Percentiles rank a stretch among this genome's conserved stretches.
phyloP scores from a whole-genome alignment of 495 filamentous ascomycete genomes.

The Penicillium roqueforti region DNA sequence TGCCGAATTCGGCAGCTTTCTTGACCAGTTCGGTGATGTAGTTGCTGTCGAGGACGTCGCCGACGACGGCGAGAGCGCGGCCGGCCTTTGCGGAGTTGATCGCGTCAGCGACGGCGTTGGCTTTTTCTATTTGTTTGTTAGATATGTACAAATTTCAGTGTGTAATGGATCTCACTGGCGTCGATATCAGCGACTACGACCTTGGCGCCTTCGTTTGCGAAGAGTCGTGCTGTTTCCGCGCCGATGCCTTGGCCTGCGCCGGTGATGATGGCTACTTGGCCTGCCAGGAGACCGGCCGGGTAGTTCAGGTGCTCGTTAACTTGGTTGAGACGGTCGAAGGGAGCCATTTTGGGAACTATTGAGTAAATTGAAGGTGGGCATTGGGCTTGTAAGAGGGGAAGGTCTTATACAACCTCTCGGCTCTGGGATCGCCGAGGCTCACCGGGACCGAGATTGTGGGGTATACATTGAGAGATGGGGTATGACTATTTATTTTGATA shows the following conservation, averaged over 20 bases:
- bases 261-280: conserved; percentile 84
- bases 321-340: conserved; percentile 56
- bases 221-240: conserved; percentile 73
- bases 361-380: background rate
- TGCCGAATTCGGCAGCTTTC: conserved; percentile 71
- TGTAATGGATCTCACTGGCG: conserved; percentile 35
- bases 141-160: background rate
- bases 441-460: conserved; percentile 27
- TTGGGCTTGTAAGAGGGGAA: background rate
- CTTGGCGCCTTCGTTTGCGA: conserved; percentile 81
- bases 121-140: conserved; percentile 49
- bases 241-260: conserved; percentile 87
- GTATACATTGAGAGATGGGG: conserved; percentile 1
- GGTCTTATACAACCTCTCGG: conserved; percentile 23
- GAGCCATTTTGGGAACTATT: conserved; percentile 26
- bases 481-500: background rate
- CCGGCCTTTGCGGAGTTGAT: conserved; percentile 62
- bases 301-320: conserved; percentile 74
- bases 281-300: conserved; percentile 68
- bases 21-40: conserved; percentile 67
- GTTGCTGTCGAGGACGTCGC: conserved; percentile 64
- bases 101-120: conserved; percentile 52
- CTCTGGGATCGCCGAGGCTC: conserved; percentile 28
- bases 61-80: conserved; percentile 63
- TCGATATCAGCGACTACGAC: conserved; percentile 83